Conservation (phyloP, 202 grass and related monocot genomes). For the Alloteropsis angusta region DNA sequence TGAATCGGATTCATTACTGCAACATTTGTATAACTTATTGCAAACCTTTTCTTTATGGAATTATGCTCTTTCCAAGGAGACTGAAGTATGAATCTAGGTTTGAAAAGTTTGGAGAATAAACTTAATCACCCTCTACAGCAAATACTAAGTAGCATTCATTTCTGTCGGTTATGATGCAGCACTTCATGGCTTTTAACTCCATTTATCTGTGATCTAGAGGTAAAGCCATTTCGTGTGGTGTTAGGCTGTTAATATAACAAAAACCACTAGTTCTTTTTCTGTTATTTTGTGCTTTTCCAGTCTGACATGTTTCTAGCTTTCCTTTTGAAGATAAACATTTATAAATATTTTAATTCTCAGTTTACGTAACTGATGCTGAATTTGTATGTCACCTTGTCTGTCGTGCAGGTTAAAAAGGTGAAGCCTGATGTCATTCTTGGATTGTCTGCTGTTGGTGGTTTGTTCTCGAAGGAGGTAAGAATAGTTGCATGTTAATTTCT, state of each 20-base stretch:
- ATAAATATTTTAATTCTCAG: conserved; percentile 8
- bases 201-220: conserved; percentile 8
- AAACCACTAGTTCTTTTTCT: background rate
- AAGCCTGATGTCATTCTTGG: conserved; percentile 97
- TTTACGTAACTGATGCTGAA: background rate
- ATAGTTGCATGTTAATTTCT: conserved; percentile 10
- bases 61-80: background rate
- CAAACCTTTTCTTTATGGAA: background rate
- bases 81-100: background rate
- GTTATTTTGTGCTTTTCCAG: background rate
- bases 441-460: conserved; percentile 96
- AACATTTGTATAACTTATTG: conserved; percentile 1
- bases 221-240: conserved; percentile 2
- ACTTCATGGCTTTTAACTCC: background rate
- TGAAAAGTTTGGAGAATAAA: background rate
- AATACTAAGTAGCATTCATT: conserved; percentile 6
- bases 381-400: conserved; percentile 10
- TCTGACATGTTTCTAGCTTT: background rate
- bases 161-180: background rate
- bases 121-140: background rate
- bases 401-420: conserved; percentile 84
- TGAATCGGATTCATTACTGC: background rate
- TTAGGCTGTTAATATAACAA: background rate
- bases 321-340: background rate
- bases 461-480: conserved; percentile 85